Base-by-base conservation (phyloP, 176 grass and related monocot genomes). In the Rhynchospora breviuscula region DNA sequence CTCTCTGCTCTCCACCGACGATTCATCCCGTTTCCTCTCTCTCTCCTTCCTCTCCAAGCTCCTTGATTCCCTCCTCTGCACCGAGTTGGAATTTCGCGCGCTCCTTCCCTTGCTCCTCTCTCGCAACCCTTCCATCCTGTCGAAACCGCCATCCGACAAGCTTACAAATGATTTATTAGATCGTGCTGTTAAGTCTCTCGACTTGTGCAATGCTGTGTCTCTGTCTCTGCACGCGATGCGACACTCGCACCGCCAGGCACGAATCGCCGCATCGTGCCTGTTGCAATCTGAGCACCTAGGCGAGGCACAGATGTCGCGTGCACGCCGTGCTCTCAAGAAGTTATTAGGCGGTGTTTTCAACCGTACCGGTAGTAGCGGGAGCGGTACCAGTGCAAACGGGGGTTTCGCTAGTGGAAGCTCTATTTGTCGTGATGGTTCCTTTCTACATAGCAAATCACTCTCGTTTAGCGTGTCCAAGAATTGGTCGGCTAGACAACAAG, bases 11-110 rank as follows among this genome's bases (percentile, higher is more conserved):
- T 2, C 85, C 5, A 13, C 52, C 25, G 23, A 76, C 3, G 48
- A 44, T 43, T 51, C 0, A 0, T 47, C 44, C 2, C 4, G 35
- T 5, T 14, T 83, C 25, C 88, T 99, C 8, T 90, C 91, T 3
- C 80, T 99, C 3, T 80, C 89, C 0, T 95, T 99, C 87, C 91
- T 99, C 68, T 91, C 93, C 79, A 90, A 95, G 84, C 82, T 99
- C 67, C 89, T 99, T 0, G 93, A 95, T 74, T 86, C 88, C 6
- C 86, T 99, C 1, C 65, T 91, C 35, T 87, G 88, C 49, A 82
- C 83, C 10, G 93, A 93, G 88, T 84, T 70, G 6, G 87, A 85
- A 67, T 98, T 98, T 85, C 84, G 85, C 10, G 72, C 10, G 60
- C 86, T 93, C 2, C 85, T 98, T 7, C 81, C 81, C 5, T 3